Conservation (phyloP, 2,329 filamentous ascomycete genomes). For the Monosporascus sp. region DNA sequence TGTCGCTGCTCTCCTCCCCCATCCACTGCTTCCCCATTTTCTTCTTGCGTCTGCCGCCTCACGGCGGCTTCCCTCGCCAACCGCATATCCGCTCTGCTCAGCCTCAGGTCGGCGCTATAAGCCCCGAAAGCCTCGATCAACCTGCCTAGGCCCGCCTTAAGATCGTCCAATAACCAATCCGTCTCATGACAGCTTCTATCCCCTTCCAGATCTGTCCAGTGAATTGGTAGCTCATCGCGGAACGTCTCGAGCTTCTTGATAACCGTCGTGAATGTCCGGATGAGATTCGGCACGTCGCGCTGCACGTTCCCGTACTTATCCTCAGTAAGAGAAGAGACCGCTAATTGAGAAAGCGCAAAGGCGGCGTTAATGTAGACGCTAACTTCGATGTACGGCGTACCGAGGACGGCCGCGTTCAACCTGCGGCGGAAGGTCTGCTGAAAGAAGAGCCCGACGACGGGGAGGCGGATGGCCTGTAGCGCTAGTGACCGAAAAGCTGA, state of each 20-base stretch:
- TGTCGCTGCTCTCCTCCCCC: slow-evolving; percentile 1
- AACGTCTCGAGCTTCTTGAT: slow-evolving; percentile 68
- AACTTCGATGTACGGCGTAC: slow-evolving; percentile 66
- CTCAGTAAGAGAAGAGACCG: slow-evolving; percentile 70
- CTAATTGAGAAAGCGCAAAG: slow-evolving; percentile 64
- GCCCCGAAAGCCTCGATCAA: slow-evolving; percentile 69
- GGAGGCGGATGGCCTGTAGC: slow-evolving; percentile 39
- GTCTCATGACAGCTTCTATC: slow-evolving; percentile 57
- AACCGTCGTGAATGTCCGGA: slow-evolving; percentile 66
- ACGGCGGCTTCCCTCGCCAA: slow-evolving; percentile 64
- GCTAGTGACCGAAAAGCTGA: slow-evolving; percentile 45
- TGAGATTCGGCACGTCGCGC: slow-evolving; percentile 67
- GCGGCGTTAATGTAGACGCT: slow-evolving; percentile 66
- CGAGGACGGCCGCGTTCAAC: slow-evolving; percentile 64
- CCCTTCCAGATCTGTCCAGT: slow-evolving; percentile 75
- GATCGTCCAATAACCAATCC: slow-evolving; percentile 59
- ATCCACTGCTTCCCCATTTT: neutral
- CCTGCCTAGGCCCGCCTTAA: slow-evolving; percentile 61
- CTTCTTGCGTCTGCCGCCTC: slow-evolving; percentile 10
- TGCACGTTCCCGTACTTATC: slow-evolving; percentile 86
- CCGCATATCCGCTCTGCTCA: slow-evolving; percentile 67
- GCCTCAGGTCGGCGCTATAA: slow-evolving; percentile 65
- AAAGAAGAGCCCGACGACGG: slow-evolving; percentile 62
- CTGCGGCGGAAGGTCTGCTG: slow-evolving; percentile 63
- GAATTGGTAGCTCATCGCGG: slow-evolving; percentile 51